Conservation (phyloP, 108 stramenopile species). For the Cafeteria roenbergensis region DNA sequence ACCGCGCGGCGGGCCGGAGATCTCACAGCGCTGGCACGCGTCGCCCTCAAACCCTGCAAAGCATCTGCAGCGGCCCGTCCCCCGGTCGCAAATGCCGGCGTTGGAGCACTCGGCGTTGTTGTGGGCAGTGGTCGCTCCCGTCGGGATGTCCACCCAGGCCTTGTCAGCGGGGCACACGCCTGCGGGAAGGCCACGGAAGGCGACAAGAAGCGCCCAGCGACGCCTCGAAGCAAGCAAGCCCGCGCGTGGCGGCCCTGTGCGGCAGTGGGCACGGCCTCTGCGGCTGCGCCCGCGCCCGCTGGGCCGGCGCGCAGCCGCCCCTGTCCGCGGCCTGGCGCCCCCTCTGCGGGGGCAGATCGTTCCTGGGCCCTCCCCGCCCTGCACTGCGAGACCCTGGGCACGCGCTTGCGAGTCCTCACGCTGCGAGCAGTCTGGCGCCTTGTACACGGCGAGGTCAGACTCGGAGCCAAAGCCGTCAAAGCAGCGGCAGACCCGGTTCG, state of each 20-base stretch:
- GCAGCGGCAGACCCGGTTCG: slow-evolving; percentile 32
- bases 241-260: too few relatives aligned
- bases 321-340: slow-evolving; percentile 5
- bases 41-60: slow-evolving; percentile 36
- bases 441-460: slow-evolving; percentile 7
- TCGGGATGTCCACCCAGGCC: slow-evolving; percentile 39
- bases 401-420: neutral
- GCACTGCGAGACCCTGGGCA: too few relatives aligned
- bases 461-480: slow-evolving; percentile 37
- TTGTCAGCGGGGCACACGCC: slow-evolving; percentile 15
- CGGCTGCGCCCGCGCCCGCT: too few relatives aligned
- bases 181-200: slow-evolving; percentile 1
- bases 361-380: too few relatives aligned
- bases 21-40: slow-evolving; percentile 26
- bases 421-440: slow-evolving; percentile 1
- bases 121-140: slow-evolving; percentile 32
- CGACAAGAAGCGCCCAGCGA: too few relatives aligned
- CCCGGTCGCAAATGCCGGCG: slow-evolving; percentile 36
- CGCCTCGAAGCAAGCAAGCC: too few relatives aligned
- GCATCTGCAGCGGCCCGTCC: slow-evolving; percentile 39
- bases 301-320: too few relatives aligned
- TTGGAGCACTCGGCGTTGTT: slow-evolving; percentile 38
- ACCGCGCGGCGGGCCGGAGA: neutral
- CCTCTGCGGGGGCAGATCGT: neutral
- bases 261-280: too few relatives aligned